Evolutionary conservation across 345 rosid genomes (phyloP).

Genomic region (Camelina laxa): DNA sequence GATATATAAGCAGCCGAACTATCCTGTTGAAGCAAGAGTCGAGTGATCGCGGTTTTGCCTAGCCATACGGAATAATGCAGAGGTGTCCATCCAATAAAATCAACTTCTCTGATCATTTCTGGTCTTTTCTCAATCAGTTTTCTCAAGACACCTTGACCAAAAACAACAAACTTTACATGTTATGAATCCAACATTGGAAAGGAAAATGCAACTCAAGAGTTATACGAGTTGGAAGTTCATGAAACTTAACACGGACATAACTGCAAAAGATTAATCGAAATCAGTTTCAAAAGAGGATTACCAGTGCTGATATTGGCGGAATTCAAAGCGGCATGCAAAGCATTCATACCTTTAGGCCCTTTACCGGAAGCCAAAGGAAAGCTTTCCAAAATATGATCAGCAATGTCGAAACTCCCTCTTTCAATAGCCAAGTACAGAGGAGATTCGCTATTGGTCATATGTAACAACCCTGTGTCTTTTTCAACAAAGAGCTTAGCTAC

Average conservation of each 20-base stretch:
- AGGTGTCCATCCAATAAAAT: slow-evolving; percentile 39
- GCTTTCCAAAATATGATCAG: slow-evolving; percentile 12
- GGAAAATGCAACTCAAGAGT: background rate
- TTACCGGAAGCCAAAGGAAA: slow-evolving; percentile 7
- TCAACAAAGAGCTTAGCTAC: slow-evolving; percentile 35
- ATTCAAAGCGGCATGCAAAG: slow-evolving; percentile 33
- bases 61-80: slow-evolving; percentile 36
- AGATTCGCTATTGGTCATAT: slow-evolving; percentile 15
- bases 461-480: slow-evolving; percentile 26
- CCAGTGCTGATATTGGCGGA: slow-evolving; percentile 11
- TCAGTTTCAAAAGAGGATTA: background rate
- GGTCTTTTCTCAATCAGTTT: slow-evolving; percentile 29
- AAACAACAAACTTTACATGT: background rate
- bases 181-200: background rate
- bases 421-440: slow-evolving; percentile 46
- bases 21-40: slow-evolving; percentile 27
- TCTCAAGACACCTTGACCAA: slow-evolving; percentile 24
- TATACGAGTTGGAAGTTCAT: background rate
- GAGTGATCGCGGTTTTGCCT: slow-evolving; percentile 18
- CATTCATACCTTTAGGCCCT: slow-evolving; percentile 36
- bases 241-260: background rate
- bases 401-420: slow-evolving; percentile 30
- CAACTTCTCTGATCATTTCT: slow-evolving; percentile 27
- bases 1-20: slow-evolving; percentile 33
- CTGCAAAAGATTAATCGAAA: background rate